Evolutionary conservation across 164 flowering plant genomes (phyloP).

Genomic region (Sextonia rubra): DNA sequence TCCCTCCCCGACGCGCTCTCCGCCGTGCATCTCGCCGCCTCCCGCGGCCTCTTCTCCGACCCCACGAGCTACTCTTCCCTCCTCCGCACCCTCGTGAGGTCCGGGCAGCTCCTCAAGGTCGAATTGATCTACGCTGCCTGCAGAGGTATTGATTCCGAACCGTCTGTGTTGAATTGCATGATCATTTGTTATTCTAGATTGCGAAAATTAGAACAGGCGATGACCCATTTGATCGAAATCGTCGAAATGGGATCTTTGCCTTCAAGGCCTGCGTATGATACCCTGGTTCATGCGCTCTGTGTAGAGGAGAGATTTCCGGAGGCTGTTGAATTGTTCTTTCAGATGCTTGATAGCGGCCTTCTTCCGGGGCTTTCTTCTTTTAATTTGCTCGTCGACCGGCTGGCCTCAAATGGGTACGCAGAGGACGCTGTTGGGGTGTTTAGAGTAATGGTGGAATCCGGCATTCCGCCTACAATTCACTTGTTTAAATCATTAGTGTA

Average conservation of each 20-base stretch:
- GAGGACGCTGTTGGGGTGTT: slow-evolving; percentile 46
- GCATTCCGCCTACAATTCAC: slow-evolving; percentile 28
- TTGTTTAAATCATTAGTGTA: slow-evolving; percentile 38
- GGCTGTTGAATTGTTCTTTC: slow-evolving; percentile 31
- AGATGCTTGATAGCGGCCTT: slow-evolving; percentile 17
- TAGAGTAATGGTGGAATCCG: slow-evolving; percentile 26
- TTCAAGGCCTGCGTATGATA: slow-evolving; percentile 25
- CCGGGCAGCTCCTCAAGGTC: slow-evolving; percentile 30
- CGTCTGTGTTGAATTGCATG: slow-evolving; percentile 39
- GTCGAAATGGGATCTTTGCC: slow-evolving; percentile 19
- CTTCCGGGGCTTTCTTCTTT: slow-evolving; percentile 22
- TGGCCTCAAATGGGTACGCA: slow-evolving; percentile 35
- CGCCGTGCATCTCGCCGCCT: slow-evolving; percentile 25
- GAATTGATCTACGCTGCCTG: slow-evolving; percentile 26
- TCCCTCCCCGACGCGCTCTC: slow-evolving; percentile 26
- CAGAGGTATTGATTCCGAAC: slow-evolving; percentile 29
- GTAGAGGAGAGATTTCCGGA: slow-evolving; percentile 26
- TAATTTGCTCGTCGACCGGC: slow-evolving; percentile 33
- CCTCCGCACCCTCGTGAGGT: slow-evolving; percentile 21
- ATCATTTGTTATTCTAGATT: slow-evolving; percentile 40
- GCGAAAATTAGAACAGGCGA: slow-evolving; percentile 44
- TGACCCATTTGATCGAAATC: slow-evolving; percentile 26
- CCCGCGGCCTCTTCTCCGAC: slow-evolving; percentile 37
- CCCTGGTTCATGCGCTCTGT: slow-evolving; percentile 30
- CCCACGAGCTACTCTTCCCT: slow-evolving; percentile 1